phyloP scores from a whole-genome alignment of 78 protist genomes.

The Emiliania huxleyi region DNA sequence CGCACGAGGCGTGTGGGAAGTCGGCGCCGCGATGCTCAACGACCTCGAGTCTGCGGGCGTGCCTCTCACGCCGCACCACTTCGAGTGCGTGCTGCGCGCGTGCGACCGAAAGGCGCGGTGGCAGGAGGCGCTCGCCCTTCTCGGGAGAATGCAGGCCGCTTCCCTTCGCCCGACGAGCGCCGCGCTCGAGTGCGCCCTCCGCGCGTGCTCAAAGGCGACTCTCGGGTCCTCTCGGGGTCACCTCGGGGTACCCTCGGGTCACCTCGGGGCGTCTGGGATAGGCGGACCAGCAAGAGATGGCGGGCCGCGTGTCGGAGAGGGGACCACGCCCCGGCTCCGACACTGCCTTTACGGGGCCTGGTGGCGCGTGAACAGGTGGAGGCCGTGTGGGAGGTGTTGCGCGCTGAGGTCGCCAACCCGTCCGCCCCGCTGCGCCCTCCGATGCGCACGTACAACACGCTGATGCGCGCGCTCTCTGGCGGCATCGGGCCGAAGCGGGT shows the following conservation, averaged over 20 bases:
- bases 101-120: not conserved
- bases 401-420: not conserved
- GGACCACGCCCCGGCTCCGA: too few species aligned
- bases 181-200: not conserved
- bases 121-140: slow-evolving; percentile 17
- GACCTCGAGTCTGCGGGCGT: not conserved
- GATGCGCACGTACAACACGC: not conserved
- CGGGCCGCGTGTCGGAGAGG: too few species aligned
- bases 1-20: not conserved
- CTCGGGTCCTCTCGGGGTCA: too few species aligned
- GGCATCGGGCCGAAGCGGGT: not conserved
- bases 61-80: not conserved
- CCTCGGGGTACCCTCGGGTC: too few species aligned
- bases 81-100: not conserved
- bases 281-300: not conserved
- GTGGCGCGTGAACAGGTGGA: not conserved
- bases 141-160: not conserved
- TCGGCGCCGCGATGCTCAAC: not conserved
- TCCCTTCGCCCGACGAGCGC: not conserved
- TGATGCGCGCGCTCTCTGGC: not conserved
- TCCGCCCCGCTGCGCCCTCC: not conserved
- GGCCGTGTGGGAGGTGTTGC: not conserved
- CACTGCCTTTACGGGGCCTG: too few species aligned
- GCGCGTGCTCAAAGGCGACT: not conserved
- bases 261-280: too few species aligned